Evolutionary conservation across 169 alveolate species (phyloP), one percentile per base, ranked within the genome.

Genomic region (Eimeria zaria): DNA sequence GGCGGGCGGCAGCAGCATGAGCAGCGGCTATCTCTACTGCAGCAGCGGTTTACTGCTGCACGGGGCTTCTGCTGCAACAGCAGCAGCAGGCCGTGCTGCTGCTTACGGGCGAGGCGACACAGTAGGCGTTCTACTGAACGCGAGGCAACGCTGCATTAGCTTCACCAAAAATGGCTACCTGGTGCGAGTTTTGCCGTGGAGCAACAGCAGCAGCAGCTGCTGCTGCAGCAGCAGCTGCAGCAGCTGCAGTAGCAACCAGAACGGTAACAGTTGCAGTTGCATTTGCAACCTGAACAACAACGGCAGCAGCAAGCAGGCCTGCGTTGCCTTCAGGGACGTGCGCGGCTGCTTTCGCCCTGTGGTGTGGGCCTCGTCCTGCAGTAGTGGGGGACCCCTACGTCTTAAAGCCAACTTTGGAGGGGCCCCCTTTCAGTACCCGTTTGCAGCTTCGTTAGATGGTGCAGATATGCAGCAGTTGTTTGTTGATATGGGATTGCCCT

Each of bases 361-460:
- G 33, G 97, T 96, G 48, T 96, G 96, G 97, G 90, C 78, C 16
- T 71, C 92, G 64, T 87, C 53, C 18, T 41, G 85, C 46, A 33
- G 33, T 67, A 33, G 88, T 41, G 81, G 81, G 48, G 22, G 51
- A 62, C 78, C 64, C 6, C 80, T 62, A 51, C 90, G 84, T 14
- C 74, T 97, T n/a, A 16, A 60, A 36, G 97, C 96, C 20, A 97
- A 97, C 94, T 97, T 97, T 69, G 97, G 97, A 22, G 95, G 67
- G 51, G 91, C 71, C 36, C 92, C 89, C 9, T 97, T 95, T 33
- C 64, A 33, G 67, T 97, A 46, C 81, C 89, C 96, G 6, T 93
- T 81, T 73, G 96, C 67, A 3, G 39, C 85, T 14, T 62, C 91
- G 53, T 12, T 93, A 39, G 89, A 80, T 44, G 12, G 46, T 48